Conservation (phyloP, 1,284 basidiomycete species). For the Polyporus tsugae region DNA sequence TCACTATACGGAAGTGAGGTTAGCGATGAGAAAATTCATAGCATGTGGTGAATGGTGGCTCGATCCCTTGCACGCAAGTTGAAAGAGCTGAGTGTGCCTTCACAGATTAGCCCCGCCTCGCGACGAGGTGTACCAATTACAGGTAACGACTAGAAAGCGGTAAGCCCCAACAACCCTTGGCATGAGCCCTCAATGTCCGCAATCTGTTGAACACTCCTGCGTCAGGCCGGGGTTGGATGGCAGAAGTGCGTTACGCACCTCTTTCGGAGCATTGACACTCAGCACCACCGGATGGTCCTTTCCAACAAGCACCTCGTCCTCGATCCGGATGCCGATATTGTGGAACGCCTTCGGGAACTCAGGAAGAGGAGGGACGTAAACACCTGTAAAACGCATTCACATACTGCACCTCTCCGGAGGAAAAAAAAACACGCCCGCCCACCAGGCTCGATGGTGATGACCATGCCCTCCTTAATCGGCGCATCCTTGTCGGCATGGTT, state of each 20-base stretch:
- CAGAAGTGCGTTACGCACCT: constrained; percentile 55
- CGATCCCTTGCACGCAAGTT: background rate
- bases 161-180: constrained; percentile 77
- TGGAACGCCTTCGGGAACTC: constrained; percentile 88
- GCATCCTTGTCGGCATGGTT: constrained; percentile 55
- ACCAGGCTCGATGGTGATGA: constrained; percentile 88
- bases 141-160: constrained; percentile 54
- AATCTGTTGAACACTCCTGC: constrained; percentile 52
- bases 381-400: constrained; percentile 48
- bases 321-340: constrained; percentile 89
- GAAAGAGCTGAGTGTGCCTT: background rate
- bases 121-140: background rate
- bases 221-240: background rate
- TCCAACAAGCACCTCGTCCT: constrained; percentile 90
- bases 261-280: constrained; percentile 86
- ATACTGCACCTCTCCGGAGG: background rate
- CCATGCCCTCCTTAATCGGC: constrained; percentile 79
- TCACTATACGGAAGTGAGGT: background rate
- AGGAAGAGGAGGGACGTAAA: constrained; percentile 84
- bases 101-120: background rate
- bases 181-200: constrained; percentile 89
- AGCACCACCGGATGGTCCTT: constrained; percentile 74
- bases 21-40: background rate
- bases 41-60: background rate
- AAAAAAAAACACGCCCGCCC: constrained; percentile 29